phyloP scores from a whole-genome alignment of 108 stramenopile genomes.

The Tribonema minus region DNA sequence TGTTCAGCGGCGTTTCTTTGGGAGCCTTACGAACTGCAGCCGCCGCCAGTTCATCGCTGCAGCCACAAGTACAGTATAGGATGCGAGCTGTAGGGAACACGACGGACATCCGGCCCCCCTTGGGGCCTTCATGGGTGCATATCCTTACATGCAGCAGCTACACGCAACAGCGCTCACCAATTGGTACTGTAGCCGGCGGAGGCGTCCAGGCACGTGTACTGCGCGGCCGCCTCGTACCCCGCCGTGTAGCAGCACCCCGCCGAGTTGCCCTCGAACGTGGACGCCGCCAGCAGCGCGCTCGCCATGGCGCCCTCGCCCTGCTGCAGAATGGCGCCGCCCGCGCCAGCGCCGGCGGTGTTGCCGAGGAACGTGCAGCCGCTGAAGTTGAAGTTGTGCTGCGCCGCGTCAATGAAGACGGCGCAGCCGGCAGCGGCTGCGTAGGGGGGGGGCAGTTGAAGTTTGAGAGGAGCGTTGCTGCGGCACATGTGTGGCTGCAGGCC shows the following conservation, averaged over 20 bases:
- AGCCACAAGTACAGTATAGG: too few relatives aligned
- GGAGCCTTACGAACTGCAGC: too few relatives aligned
- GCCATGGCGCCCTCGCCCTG: not conserved
- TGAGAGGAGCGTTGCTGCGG: too few relatives aligned
- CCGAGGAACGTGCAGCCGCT: not conserved
- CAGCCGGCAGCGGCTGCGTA: not conserved
- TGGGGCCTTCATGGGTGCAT: too few relatives aligned
- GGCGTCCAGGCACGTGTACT: not conserved
- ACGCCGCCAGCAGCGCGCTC: not conserved
- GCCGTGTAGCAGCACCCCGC: not conserved
- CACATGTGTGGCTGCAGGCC: too few relatives aligned
- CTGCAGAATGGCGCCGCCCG: not conserved
- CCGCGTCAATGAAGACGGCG: not conserved
- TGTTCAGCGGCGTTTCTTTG: too few relatives aligned
- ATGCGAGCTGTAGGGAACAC: too few relatives aligned
- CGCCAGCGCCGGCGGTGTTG: not conserved
- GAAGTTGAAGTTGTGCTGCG: not conserved
- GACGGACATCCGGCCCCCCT: too few relatives aligned
- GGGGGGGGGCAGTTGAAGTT: too few relatives aligned
- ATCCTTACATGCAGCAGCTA: too few relatives aligned
- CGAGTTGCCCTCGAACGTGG: not conserved
- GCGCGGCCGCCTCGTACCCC: not conserved
- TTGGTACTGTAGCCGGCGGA: not conserved
- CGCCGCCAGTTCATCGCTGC: too few relatives aligned
- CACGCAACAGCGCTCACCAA: not conserved